Percentiles rank a stretch among this genome's conserved stretches.
phyloP scores from a whole-genome alignment of 768 basidiomycete species.

The Stropharia rugosoannulata region DNA sequence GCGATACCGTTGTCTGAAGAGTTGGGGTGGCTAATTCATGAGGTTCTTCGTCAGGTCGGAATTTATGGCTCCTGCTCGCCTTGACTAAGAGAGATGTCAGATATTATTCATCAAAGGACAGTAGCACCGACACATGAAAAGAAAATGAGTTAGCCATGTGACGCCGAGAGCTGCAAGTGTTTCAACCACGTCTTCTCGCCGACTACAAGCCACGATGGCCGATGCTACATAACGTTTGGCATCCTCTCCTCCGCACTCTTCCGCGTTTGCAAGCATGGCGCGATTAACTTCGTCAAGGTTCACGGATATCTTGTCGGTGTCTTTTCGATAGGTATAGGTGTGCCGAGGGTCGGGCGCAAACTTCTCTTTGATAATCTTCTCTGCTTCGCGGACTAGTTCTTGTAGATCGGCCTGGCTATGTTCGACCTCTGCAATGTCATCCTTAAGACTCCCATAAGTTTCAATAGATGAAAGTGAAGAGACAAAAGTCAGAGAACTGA shows the following conservation, averaged over 20 bases:
- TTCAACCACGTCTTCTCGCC: slow-evolving; percentile 11
- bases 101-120: not conserved
- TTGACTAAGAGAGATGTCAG: slow-evolving; percentile 12
- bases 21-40: slow-evolving; percentile 4
- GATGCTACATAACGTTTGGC: not conserved
- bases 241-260: not conserved
- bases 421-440: slow-evolving; percentile 1
- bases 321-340: slow-evolving; percentile 4
- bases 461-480: slow-evolving; percentile 7
- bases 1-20: not conserved
- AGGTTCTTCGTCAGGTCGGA: not conserved
- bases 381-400: not conserved
- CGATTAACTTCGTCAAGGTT: slow-evolving; percentile 10
- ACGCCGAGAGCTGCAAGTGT: slow-evolving; percentile 9
- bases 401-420: slow-evolving; percentile 4
- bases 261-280: not conserved
- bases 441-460: slow-evolving; percentile 9
- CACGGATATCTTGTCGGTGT: slow-evolving; percentile 3
- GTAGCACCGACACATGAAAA: slow-evolving; percentile 14
- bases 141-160: slow-evolving; percentile 13
- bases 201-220: not conserved
- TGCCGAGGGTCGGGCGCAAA: slow-evolving; percentile 7
- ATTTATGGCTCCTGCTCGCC: slow-evolving; percentile 1
- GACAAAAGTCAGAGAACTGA: slow-evolving; percentile 6
- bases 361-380: not conserved